Conservation (phyloP, 352 stramenopile species). For the Pythium phragmitis region DNA sequence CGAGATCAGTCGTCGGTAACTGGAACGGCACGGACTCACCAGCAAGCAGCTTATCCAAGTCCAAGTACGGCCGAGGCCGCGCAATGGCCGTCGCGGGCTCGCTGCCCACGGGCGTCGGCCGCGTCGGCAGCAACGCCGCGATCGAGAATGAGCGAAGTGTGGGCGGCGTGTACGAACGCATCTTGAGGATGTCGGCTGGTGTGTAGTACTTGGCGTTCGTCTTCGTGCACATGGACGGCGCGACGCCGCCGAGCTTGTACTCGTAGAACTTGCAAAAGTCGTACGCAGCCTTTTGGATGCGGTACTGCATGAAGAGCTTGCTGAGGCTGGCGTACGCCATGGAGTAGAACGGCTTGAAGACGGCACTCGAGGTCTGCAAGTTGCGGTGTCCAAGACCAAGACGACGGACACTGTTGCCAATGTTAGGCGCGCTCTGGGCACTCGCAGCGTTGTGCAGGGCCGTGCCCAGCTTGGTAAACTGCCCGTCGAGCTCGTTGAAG, state of each 20-base stretch:
- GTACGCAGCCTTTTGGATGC: slow-evolving; percentile 20
- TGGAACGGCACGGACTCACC: slow-evolving; percentile 6
- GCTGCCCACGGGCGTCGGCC: not conserved
- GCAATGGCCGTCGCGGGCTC: not conserved
- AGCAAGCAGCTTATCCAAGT: not conserved
- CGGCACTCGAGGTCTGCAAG: not conserved
- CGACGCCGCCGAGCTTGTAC: slow-evolving; percentile 18
- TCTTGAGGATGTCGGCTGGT: slow-evolving; percentile 10
- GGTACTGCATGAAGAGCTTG: slow-evolving; percentile 23
- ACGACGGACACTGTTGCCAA: not conserved
- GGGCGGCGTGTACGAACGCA: slow-evolving; percentile 3
- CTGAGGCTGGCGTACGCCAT: slow-evolving; percentile 17
- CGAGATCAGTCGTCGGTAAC: not conserved
- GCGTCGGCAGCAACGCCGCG: slow-evolving; percentile 5
- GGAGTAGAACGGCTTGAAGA: slow-evolving; percentile 23
- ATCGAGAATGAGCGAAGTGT: not conserved
- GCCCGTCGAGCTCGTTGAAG: slow-evolving; percentile 5
- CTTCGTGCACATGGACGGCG: slow-evolving; percentile 16
- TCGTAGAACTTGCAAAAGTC: slow-evolving; percentile 28
- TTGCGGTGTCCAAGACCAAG: no score
- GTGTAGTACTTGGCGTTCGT: slow-evolving; percentile 11
- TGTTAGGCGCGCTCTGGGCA: not conserved
- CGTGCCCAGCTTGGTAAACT: slow-evolving; percentile 3
- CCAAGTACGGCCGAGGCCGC: slow-evolving; percentile 5
- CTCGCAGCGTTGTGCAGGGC: not conserved